Base-by-base conservation (phyloP, 176 grass and related monocot genomes). In the Bonia amplexicaulis region DNA sequence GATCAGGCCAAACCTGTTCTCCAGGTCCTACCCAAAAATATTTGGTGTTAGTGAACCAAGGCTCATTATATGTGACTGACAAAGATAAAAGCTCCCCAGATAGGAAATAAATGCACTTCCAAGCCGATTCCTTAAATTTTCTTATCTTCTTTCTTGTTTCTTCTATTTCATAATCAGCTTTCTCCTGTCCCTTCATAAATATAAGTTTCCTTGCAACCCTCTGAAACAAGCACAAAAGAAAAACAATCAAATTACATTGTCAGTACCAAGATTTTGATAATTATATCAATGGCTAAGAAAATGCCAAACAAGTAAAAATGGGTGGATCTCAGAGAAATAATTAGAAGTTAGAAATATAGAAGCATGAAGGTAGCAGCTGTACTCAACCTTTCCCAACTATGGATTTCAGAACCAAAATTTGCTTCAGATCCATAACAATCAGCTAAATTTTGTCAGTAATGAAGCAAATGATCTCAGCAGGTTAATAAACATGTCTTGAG, bases 81-180 rank as follows among this genome's bases (percentile, higher is more conserved):
- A 96, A 66, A 89, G 94, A 53, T 78, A 96, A 83, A 83, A 96
- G 41, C 76, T 96, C 94, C 61, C 86, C 94, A 44, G 94, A 96
- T 59, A 96, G 91, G 80, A 93, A 97, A 88, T 92, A 97, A 62
- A 97, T 54, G 80, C 77, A 97, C 75, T 97, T 97, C 94, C 94
- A 97, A 81, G 94, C 87, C 17, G 91, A 93, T 77, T 97, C 91
- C 81, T 97, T 92, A 79, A 93, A 97, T 88, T 97, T 93, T 40
- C 76, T 89, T 44, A 92, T 91, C 61, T 89, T 97, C 85, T 77
- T 94, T 87, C 37, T 86, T 54, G 73, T 91, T 80, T 94, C 88
- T 39, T 73, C 77, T 69, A 39, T 45, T 65, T 59, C 23, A 44
- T 62, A 35, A 74, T 66, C 42, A 73, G 70, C 2, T 25, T 86